Evolutionary conservation across 192 early-diverging fungal species (phyloP).

Genomic region (Spizellomyces sp.): DNA sequence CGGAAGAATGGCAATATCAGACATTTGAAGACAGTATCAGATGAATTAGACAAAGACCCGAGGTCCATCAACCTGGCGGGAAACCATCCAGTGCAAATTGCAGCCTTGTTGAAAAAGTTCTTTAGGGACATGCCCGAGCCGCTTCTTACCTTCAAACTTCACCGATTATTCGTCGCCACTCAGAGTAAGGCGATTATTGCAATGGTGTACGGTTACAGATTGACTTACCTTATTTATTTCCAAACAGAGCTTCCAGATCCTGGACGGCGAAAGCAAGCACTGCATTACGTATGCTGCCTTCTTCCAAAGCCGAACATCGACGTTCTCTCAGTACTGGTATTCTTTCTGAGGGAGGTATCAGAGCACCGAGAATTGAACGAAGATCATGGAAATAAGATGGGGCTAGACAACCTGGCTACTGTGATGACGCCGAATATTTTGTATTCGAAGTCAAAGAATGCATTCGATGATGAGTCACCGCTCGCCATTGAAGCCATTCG

Average conservation of each 20-base stretch:
- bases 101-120: slow-evolving; percentile 95
- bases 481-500: slow-evolving; percentile 44
- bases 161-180: slow-evolving; percentile 79
- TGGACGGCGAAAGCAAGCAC: slow-evolving; percentile 56
- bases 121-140: slow-evolving; percentile 95
- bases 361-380: slow-evolving; percentile 20
- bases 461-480: slow-evolving; percentile 39
- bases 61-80: slow-evolving; percentile 66
- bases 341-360: slow-evolving; percentile 88
- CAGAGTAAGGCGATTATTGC: slow-evolving; percentile 52
- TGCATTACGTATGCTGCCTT: slow-evolving; percentile 82
- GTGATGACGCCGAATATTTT: slow-evolving; percentile 95
- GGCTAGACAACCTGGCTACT: slow-evolving; percentile 86
- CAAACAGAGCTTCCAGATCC: slow-evolving; percentile 23
- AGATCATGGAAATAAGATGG: slow-evolving; percentile 86
- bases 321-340: slow-evolving; percentile 85
- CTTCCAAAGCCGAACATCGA: slow-evolving; percentile 91
- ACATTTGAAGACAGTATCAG: slow-evolving; percentile 81
- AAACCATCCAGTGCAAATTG: slow-evolving; percentile 84
- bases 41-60: slow-evolving; percentile 84
- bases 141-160: slow-evolving; percentile 85
- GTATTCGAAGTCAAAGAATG: slow-evolving; percentile 79
- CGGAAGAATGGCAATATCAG: slow-evolving; percentile 98
- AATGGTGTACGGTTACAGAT: neutral
- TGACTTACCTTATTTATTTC: slow-evolving; percentile 2